phyloP scores from a whole-genome alignment of 1,284 basidiomycete genomes.

The Tetrapyrgos nigripes region DNA sequence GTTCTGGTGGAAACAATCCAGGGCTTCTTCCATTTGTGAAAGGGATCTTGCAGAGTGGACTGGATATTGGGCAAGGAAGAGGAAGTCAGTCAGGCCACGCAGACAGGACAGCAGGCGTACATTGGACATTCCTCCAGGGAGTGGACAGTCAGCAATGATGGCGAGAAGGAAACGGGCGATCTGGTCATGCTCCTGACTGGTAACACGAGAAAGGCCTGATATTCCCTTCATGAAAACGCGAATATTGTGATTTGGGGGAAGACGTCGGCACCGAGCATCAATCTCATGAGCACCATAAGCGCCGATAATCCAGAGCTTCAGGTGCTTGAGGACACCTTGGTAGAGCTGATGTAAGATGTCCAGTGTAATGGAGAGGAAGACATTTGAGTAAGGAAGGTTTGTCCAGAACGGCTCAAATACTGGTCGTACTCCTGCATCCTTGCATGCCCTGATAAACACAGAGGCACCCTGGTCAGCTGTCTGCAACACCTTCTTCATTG shows the following conservation, averaged over 20 bases:
- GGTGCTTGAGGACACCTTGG: background rate
- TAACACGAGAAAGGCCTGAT: too few relatives aligned
- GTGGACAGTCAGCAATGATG: background rate
- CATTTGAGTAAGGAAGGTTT: constrained; percentile 38
- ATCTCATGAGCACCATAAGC: constrained; percentile 31
- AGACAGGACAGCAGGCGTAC: constrained; percentile 13
- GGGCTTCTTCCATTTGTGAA: background rate
- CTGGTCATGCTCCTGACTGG: too few relatives aligned
- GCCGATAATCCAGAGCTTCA: constrained; percentile 28
- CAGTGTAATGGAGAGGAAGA: constrained; percentile 34
- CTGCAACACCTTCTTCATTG: background rate
- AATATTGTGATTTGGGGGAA: constrained; percentile 38
- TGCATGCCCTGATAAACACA: background rate
- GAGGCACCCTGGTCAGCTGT: background rate
- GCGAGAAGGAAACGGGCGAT: too few relatives aligned
- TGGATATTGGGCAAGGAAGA: constrained; percentile 19
- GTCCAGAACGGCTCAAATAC: too few relatives aligned
- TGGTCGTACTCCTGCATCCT: constrained; percentile 5
- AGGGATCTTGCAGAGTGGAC: background rate
- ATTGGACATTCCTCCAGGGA: constrained; percentile 1
- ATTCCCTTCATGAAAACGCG: constrained; percentile 24
- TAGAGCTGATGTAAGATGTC: constrained; percentile 35
- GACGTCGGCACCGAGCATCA: constrained; percentile 32
- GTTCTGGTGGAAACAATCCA: background rate
- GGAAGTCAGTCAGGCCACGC: constrained; percentile 30